Conservation (phyloP, 371 early-diverging fungal genomes). For the Apophysomyces ossiformis region DNA sequence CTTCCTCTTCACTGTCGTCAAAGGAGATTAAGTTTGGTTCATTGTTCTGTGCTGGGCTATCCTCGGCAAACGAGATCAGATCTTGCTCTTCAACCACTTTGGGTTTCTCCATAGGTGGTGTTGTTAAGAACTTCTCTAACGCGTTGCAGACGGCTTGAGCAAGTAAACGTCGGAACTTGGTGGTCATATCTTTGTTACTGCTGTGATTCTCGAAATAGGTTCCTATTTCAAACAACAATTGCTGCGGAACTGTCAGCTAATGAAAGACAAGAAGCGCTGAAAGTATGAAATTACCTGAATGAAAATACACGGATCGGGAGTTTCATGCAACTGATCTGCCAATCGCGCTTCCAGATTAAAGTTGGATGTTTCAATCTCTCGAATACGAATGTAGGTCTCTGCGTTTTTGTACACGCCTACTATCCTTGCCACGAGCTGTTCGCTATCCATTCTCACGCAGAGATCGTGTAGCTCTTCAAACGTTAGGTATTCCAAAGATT, state of each 20-base stretch:
- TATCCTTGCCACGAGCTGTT: slow-evolving; percentile 22
- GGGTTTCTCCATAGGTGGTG: slow-evolving; percentile 20
- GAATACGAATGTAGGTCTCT: slow-evolving; percentile 36
- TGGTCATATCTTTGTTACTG: slow-evolving; percentile 26
- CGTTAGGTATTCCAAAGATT: slow-evolving; percentile 24
- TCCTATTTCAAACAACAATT: slow-evolving; percentile 7
- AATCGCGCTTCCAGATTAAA: slow-evolving; percentile 31
- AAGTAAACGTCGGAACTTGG: slow-evolving; percentile 37
- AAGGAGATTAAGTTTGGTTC: slow-evolving; percentile 40
- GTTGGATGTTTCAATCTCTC: slow-evolving; percentile 38
- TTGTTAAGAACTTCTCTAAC: slow-evolving; percentile 27
- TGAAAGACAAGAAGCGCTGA: slow-evolving; percentile 6
- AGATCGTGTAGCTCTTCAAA: slow-evolving; percentile 27
- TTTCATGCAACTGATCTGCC: slow-evolving; percentile 27
- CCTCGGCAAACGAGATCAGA: slow-evolving; percentile 36
- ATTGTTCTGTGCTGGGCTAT: neutral
- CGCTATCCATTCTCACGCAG: slow-evolving; percentile 30
- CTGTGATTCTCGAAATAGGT: slow-evolving; percentile 26
- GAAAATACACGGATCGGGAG: slow-evolving; percentile 31
- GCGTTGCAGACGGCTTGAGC: slow-evolving; percentile 30
- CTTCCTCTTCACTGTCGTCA: slow-evolving; percentile 25
- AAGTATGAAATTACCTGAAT: slow-evolving; percentile 26
- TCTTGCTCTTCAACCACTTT: slow-evolving; percentile 22
- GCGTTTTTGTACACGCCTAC: slow-evolving; percentile 36
- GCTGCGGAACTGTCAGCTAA: slow-evolving; percentile 5